A percentile compares a stretch with the other conserved stretches of the same genome.
These are phyloP conservation scores for Fusarium lateritium DNA, from an alignment of 2,329 filamentous ascomycete species.

Conservation along the genomic window DNA sequence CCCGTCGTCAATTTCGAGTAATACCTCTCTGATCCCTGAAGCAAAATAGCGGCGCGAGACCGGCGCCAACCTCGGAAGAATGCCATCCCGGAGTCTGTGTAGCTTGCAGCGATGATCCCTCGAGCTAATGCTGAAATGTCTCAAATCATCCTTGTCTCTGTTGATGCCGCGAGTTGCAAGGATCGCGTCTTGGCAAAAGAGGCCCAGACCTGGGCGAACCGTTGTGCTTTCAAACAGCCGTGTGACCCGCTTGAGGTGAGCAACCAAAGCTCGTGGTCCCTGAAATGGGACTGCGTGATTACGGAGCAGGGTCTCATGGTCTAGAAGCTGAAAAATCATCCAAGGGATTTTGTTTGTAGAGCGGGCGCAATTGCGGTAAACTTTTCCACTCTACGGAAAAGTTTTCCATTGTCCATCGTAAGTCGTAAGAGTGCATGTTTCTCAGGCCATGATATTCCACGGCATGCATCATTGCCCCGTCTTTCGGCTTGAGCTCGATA, in stretches of 20 bases:
- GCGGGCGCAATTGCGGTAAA: constrained; percentile 12
- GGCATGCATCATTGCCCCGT: constrained; percentile 37
- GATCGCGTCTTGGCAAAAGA: constrained; percentile 22
- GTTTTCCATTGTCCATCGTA: constrained; percentile 1
- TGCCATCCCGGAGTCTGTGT: constrained; percentile 8
- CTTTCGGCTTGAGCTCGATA: constrained; percentile 28
- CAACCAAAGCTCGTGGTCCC: constrained; percentile 23
- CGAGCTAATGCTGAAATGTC: constrained; percentile 13
- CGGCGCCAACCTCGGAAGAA: constrained; percentile 30
- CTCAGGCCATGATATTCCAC: constrained; percentile 31
- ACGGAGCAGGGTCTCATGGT: constrained; percentile 31
- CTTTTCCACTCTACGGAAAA: background rate
- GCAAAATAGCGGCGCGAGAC: background rate
- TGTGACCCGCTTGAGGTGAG: constrained; percentile 32
- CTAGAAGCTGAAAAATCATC: constrained; percentile 20
- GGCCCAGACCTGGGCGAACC: constrained; percentile 23
- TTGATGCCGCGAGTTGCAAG: background rate
- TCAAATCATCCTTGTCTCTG: constrained; percentile 18
- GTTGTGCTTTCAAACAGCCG: constrained; percentile 39
- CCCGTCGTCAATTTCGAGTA: constrained; percentile 10
- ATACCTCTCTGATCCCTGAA: constrained; percentile 13
- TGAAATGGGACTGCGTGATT: constrained; percentile 18
- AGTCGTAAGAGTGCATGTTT: constrained; percentile 17
- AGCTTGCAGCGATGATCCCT: constrained; percentile 35
- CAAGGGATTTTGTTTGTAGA: background rate